These are phyloP conservation scores for Arachis stenosperma DNA, from an alignment of 306 rosid species.

Conservation along the genomic window DNA sequence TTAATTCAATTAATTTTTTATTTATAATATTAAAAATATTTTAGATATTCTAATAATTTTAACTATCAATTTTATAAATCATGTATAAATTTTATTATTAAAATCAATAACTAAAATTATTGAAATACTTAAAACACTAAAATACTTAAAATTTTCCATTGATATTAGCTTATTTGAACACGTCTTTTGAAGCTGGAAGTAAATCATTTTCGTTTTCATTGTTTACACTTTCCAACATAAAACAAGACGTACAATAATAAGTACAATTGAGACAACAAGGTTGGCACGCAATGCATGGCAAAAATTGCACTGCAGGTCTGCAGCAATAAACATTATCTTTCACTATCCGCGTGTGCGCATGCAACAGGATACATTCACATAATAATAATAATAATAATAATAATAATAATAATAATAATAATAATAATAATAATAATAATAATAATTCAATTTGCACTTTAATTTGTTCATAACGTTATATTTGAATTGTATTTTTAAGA, in stretches of 20 bases:
- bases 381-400: not conserved
- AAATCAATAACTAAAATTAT: too few relatives aligned
- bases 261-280: constrained; percentile 40
- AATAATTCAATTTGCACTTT: constrained; percentile 29
- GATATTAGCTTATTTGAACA: not conserved
- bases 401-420: constrained; percentile 12
- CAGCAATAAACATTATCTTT: constrained; percentile 46
- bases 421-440: constrained; percentile 16
- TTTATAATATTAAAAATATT: too few relatives aligned
- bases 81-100: too few relatives aligned
- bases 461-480: too few relatives aligned
- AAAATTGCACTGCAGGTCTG: not conserved
- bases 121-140: too few relatives aligned
- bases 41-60: too few relatives aligned
- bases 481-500: too few relatives aligned
- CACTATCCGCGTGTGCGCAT: constrained; percentile 51
- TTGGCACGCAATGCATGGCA: constrained; percentile 14
- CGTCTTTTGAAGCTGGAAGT: constrained; percentile 29
- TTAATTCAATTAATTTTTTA: too few relatives aligned
- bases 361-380: constrained; percentile 27
- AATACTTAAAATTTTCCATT: too few relatives aligned
- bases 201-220: constrained; percentile 31
- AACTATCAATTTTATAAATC: too few relatives aligned
- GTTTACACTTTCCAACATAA: constrained; percentile 15
- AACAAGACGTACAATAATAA: constrained; percentile 33